A percentile compares a stretch with the other conserved stretches of the same genome.
These are phyloP conservation scores for Blastobotrys americana DNA, from an alignment of 805 yeast genomes.

Conservation along the genomic window DNA sequence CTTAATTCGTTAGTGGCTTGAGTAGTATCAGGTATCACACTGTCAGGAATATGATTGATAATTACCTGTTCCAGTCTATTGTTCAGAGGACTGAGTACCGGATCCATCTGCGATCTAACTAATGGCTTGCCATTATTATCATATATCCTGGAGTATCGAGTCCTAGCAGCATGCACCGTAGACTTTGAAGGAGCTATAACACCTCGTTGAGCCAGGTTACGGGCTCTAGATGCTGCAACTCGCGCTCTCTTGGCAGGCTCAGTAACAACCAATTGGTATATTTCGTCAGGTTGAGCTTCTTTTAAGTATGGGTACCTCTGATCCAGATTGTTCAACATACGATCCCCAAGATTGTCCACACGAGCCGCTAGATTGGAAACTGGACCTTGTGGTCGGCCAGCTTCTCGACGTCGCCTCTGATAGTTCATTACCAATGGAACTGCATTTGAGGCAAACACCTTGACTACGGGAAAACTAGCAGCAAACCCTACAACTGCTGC, in stretches of 20 bases:
- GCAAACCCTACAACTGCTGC: conserved; percentile 52
- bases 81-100: conserved; percentile 57
- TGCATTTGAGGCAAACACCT: conserved; percentile 53
- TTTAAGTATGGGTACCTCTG: conserved; percentile 50
- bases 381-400: conserved; percentile 14
- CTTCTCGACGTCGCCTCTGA: conserved; percentile 19
- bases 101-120: conserved; percentile 55
- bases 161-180: conserved; percentile 39
- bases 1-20: conserved; percentile 50
- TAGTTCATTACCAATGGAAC: conserved; percentile 47
- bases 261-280: conserved; percentile 35
- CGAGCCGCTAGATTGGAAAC: conserved; percentile 32
- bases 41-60: conserved; percentile 41
- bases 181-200: conserved; percentile 39
- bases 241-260: conserved; percentile 28
- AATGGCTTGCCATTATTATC: conserved; percentile 58
- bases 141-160: conserved; percentile 44
- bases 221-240: conserved; percentile 29
- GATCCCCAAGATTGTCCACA: conserved; percentile 50
- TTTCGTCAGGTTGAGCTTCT: conserved; percentile 48
- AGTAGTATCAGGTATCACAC: conserved; percentile 34
- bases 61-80: conserved; percentile 42
- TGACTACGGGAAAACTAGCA: conserved; percentile 52
- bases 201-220: conserved; percentile 37
- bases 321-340: conserved; percentile 52